phyloP scores from a whole-genome alignment of 2,329 filamentous ascomycete genomes.

The Sporothrix brunneoviolacea region DNA sequence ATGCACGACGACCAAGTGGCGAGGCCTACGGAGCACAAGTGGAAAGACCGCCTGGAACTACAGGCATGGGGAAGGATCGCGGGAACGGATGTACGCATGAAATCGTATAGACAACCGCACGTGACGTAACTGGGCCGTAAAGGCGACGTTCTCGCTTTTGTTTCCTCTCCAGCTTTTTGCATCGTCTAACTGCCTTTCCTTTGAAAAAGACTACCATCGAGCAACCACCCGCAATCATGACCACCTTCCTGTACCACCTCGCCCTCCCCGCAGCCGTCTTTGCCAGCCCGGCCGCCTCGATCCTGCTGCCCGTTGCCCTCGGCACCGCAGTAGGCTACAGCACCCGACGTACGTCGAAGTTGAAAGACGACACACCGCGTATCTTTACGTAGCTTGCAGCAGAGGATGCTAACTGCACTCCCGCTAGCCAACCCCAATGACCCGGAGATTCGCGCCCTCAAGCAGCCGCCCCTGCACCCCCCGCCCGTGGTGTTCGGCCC shows the following conservation, averaged over 20 bases:
- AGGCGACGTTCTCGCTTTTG: too few relatives aligned
- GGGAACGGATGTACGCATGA: not conserved
- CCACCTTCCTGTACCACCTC: conserved; percentile 69
- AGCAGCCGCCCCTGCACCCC: conserved; percentile 59
- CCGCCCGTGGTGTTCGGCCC: conserved; percentile 58
- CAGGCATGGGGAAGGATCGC: conserved; percentile 2
- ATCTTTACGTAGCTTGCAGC: too few relatives aligned
- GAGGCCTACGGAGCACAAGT: too few relatives aligned
- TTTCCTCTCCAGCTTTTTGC: not conserved
- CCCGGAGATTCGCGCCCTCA: conserved; percentile 32
- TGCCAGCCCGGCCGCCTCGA: conserved; percentile 62
- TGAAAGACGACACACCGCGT: too few relatives aligned
- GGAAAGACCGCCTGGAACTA: too few relatives aligned
- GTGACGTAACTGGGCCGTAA: conserved; percentile 6
- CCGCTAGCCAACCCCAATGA: conserved; percentile 11
- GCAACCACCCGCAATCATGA: conserved; percentile 51
- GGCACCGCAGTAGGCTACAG: conserved; percentile 68
- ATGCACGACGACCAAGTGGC: too few relatives aligned
- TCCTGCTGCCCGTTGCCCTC: conserved; percentile 67
- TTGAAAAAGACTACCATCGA: too few relatives aligned
- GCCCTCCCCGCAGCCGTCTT: conserved; percentile 69
- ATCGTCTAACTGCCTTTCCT: not conserved
- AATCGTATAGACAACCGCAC: not conserved
- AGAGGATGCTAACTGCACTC: not conserved
- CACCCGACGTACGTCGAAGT: conserved; percentile 49